Percentiles rank a stretch among this genome's conserved stretches.
Conservation (phyloP, 768 basidiomycete genomes). For the Pleurotus cornucopiae region DNA sequence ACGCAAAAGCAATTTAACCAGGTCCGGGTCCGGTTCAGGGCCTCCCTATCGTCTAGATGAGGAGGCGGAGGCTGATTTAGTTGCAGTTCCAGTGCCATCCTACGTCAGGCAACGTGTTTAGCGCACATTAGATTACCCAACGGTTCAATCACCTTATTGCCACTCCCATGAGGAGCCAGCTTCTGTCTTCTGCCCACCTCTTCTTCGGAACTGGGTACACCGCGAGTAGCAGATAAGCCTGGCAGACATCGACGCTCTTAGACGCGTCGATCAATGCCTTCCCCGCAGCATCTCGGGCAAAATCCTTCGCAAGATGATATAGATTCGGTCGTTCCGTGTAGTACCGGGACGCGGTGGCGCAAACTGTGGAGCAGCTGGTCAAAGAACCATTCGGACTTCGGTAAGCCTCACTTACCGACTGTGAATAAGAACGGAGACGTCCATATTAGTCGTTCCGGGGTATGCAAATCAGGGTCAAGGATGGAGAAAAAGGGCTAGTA, state of each 20-base stretch:
- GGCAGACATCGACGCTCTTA: constrained; percentile 72
- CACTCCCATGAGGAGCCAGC: constrained; percentile 70
- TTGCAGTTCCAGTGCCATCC: constrained; percentile 71
- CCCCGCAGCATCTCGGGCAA: constrained; percentile 58
- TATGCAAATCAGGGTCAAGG: constrained; percentile 53
- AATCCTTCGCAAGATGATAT: constrained; percentile 54
- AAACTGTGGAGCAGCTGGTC: constrained; percentile 35
- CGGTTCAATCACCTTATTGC: constrained; percentile 48
- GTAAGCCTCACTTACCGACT: constrained; percentile 39
- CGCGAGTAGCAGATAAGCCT: constrained; percentile 60
- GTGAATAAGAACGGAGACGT: constrained; percentile 58
- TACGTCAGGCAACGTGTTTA: constrained; percentile 15
- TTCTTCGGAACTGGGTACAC: constrained; percentile 60
- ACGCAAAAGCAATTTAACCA: constrained; percentile 77
- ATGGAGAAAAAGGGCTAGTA: constrained; percentile 52
- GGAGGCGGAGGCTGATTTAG: constrained; percentile 52
- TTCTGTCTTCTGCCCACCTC: constrained; percentile 67
- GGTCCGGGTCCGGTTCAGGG: constrained; percentile 64
- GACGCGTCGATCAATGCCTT: constrained; percentile 55
- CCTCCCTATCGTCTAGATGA: constrained; percentile 55
- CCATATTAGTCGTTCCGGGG: constrained; percentile 47
- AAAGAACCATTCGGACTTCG: background rate
- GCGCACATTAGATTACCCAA: too few species aligned
- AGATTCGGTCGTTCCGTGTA: constrained; percentile 52
- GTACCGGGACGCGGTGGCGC: constrained; percentile 66